phyloP scores from a whole-genome alignment of 2,329 filamentous ascomycete species.

The Verticillium zaregamsianum region DNA sequence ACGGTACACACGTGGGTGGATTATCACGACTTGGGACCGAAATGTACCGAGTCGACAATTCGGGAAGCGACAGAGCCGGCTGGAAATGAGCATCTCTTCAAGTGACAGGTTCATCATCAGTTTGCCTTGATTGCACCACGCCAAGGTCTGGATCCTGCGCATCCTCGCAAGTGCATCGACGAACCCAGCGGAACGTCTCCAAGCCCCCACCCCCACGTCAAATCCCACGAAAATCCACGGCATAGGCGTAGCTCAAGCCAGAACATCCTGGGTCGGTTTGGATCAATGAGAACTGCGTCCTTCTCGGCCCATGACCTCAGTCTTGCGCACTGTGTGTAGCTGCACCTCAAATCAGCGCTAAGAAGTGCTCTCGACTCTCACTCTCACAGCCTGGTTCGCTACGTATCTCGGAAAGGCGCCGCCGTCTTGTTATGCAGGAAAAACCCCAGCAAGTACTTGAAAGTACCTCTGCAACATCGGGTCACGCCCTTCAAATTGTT shows the following conservation, averaged over 20 bases:
- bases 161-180: neutral
- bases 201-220: neutral
- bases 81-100: no score
- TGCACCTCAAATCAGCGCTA: neutral
- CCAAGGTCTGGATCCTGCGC: neutral
- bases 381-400: neutral
- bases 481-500: neutral
- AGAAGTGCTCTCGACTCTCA: neutral
- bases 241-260: neutral
- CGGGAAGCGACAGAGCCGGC: no score
- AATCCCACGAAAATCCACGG: neutral
- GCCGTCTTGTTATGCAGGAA: neutral
- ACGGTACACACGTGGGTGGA: no score
- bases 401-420: neutral
- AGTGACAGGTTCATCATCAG: no score
- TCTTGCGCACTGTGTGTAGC: neutral
- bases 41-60: no score
- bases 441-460: neutral
- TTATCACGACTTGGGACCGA: no score
- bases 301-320: neutral
- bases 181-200: neutral
- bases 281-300: neutral
- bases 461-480: neutral
- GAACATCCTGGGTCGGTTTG: neutral
- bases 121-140: neutral